Evolutionary conservation across 2,329 filamentous ascomycete genomes (phyloP).

Genomic region (Pseudofabraea citricarpa): DNA sequence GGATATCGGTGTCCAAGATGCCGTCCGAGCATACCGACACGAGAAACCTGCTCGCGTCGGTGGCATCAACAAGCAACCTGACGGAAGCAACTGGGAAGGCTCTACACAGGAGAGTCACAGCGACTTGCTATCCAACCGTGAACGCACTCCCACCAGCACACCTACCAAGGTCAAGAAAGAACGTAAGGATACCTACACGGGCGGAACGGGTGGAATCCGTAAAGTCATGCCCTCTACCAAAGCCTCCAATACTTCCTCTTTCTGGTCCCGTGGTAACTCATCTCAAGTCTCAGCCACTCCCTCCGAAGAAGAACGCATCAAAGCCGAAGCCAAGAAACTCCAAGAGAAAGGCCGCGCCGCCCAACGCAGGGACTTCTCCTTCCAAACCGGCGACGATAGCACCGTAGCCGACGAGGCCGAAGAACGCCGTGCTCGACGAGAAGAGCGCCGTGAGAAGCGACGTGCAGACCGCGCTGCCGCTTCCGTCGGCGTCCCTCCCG

Average conservation of each 20-base stretch:
- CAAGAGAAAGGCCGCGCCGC: conserved; percentile 46
- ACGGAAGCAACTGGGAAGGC: conserved; percentile 77
- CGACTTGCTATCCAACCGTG: conserved; percentile 54
- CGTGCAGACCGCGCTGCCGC: too few species aligned
- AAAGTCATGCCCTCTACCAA: conserved; percentile 19
- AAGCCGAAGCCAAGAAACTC: conserved; percentile 51
- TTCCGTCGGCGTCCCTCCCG: conserved; percentile 13
- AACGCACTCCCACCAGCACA: conserved; percentile 51
- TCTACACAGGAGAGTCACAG: conserved; percentile 49
- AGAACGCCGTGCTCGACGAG: conserved; percentile 3
- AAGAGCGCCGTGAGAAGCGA: conserved; percentile 8
- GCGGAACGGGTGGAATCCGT: conserved; percentile 20
- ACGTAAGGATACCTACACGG: conserved; percentile 18
- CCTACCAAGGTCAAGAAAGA: conserved; percentile 32
- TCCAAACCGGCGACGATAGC: conserved; percentile 25
- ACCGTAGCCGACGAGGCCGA: conserved; percentile 14
- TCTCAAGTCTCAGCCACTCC: conserved; percentile 9
- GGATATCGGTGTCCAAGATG: conserved; percentile 58
- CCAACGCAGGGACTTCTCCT: conserved; percentile 27
- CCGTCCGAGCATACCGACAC: conserved; percentile 78
- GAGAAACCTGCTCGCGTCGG: conserved; percentile 85
- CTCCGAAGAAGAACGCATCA: conserved; percentile 39
- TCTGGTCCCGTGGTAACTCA: conserved; percentile 11
- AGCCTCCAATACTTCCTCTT: conserved; percentile 1
- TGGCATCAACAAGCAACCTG: conserved; percentile 77